A percentile compares a stretch with the other conserved stretches of the same genome.
These are phyloP conservation scores for Solanum boliviense DNA, from an alignment of 257 asterid species.

Conservation along the genomic window DNA sequence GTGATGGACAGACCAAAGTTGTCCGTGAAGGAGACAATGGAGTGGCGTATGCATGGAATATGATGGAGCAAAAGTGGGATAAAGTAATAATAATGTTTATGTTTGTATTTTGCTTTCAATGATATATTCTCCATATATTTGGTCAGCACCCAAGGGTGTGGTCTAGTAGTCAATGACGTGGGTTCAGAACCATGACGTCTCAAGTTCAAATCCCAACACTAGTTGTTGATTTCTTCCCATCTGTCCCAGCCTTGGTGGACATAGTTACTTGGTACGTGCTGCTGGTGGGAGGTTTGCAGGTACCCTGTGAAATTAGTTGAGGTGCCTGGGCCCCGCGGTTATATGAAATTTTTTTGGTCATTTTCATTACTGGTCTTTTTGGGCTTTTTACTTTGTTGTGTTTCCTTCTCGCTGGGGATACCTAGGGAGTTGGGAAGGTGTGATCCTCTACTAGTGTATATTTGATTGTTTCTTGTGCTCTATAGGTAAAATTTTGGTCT, in stretches of 20 bases:
- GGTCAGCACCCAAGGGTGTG: background rate
- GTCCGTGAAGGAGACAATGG: constrained; percentile 98
- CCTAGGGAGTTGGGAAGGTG: background rate
- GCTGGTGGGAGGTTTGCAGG: background rate
- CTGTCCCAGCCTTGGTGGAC: background rate
- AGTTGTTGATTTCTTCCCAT: background rate
- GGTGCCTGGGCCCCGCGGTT: background rate
- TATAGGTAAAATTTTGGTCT: background rate
- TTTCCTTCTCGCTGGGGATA: background rate
- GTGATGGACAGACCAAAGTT: constrained; percentile 90
- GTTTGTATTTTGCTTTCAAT: background rate
- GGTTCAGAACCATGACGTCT: background rate
- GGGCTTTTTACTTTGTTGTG: background rate
- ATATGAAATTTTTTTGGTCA: background rate
- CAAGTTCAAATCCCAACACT: too few species aligned
- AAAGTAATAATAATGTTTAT: constrained; percentile 36
- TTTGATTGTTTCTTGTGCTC: background rate
- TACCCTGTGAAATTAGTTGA: background rate
- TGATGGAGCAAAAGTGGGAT: constrained; percentile 82
- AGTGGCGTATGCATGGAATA: constrained; percentile 93
- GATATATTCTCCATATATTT: background rate
- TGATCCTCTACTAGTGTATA: background rate
- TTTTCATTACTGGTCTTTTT: background rate
- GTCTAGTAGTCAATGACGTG: background rate
- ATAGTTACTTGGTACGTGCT: background rate